Percentiles rank a stretch among this genome's conserved stretches.
phyloP scores from a whole-genome alignment of 176 grass and related monocot genomes.

The Oryza glumipatula region DNA sequence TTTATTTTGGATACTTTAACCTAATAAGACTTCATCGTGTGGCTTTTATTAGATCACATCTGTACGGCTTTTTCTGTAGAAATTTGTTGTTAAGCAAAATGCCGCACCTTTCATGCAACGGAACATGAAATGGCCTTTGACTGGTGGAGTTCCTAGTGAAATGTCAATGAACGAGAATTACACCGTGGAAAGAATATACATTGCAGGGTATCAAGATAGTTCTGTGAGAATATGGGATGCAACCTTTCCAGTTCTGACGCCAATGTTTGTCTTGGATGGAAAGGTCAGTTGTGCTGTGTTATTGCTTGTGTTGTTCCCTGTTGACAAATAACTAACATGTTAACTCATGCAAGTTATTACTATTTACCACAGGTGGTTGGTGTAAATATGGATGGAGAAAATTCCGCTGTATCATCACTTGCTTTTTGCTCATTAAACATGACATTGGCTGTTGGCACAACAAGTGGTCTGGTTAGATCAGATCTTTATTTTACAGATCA shows the following conservation, averaged over 20 bases:
- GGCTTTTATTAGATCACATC: constrained; percentile 12
- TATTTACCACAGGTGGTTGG: constrained; percentile 64
- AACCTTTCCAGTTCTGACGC: constrained; percentile 75
- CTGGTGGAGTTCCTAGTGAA: constrained; percentile 95
- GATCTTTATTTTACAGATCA: constrained; percentile 31
- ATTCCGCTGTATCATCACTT: constrained; percentile 72
- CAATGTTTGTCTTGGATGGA: constrained; percentile 83
- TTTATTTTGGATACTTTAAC: constrained; percentile 23
- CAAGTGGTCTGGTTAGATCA: constrained; percentile 91
- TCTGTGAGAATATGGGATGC: constrained; percentile 97
- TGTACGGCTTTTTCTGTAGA: constrained; percentile 52
- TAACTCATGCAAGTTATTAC: constrained; percentile 23
- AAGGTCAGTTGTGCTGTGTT: constrained; percentile 53
- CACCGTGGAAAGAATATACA: constrained; percentile 74
- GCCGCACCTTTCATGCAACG: constrained; percentile 40
- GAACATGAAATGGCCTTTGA: constrained; percentile 92
- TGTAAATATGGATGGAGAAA: constrained; percentile 59
- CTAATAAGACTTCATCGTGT: constrained; percentile 10
- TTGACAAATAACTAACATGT: constrained; percentile 6
- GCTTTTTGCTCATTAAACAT: constrained; percentile 71
- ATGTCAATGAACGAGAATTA: constrained; percentile 66
- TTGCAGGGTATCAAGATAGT: constrained; percentile 95
- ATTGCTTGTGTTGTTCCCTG: constrained; percentile 18
- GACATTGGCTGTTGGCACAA: constrained; percentile 83
- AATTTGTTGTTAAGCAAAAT: constrained; percentile 56